phyloP scores from a whole-genome alignment of 768 basidiomycete species.

The Mycena floridula region DNA sequence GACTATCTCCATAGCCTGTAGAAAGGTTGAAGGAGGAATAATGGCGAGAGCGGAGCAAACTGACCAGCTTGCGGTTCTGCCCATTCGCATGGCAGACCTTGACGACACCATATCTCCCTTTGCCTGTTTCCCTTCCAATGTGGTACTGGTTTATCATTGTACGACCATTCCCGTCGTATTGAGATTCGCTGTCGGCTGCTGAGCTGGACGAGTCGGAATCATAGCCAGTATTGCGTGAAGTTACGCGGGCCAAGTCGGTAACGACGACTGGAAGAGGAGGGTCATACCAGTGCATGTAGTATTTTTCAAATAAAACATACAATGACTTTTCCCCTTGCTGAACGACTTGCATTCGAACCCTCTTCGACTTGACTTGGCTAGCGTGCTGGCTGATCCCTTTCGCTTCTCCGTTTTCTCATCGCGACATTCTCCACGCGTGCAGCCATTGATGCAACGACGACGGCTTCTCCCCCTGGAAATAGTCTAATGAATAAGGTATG shows the following conservation, averaged over 20 bases:
- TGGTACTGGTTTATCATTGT: constrained; percentile 7
- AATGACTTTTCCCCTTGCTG: no score
- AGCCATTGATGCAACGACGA: no score
- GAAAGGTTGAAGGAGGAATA: constrained; percentile 9
- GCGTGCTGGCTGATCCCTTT: no score
- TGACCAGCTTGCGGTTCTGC: constrained; percentile 4
- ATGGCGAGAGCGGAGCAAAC: constrained; percentile 3
- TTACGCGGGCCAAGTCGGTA: constrained; percentile 9
- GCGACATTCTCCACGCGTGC: no score
- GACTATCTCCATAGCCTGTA: constrained; percentile 78
- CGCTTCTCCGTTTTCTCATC: no score
- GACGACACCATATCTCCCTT: constrained; percentile 18
- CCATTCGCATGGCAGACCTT: constrained; percentile 15
- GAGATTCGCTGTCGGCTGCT: neutral
- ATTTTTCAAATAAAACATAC: no score
- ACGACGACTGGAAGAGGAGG: constrained; percentile 1
- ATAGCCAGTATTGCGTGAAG: constrained; percentile 5
- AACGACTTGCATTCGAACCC: no score
- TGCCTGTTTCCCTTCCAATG: constrained; percentile 5
- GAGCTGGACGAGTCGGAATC: neutral
- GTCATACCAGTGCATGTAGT: no score
- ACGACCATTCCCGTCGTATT: constrained; percentile 3
- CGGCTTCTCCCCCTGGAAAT: no score
- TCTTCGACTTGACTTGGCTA: no score
- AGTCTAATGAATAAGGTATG: no score